Conservation (phyloP, 2,329 filamentous ascomycete genomes). For the Helotiales sp. region DNA sequence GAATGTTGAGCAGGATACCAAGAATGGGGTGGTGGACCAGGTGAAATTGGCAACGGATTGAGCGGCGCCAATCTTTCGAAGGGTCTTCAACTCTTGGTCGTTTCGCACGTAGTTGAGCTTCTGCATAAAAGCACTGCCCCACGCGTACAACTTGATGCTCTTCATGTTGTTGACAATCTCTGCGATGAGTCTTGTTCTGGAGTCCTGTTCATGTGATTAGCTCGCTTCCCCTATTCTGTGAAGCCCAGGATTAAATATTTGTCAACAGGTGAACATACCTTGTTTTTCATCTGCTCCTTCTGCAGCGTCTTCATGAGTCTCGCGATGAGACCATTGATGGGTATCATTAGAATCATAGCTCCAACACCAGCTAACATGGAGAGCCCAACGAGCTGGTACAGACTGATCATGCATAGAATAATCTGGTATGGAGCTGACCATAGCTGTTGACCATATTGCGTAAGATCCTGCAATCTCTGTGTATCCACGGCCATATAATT, state of each 20-base stretch:
- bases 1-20: slow-evolving; percentile 96
- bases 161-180: slow-evolving; percentile 99
- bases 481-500: slow-evolving; percentile 99
- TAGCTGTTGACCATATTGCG: slow-evolving; percentile 91
- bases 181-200: slow-evolving; percentile 88
- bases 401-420: slow-evolving; percentile 87
- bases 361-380: slow-evolving; percentile 95
- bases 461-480: slow-evolving; percentile 89
- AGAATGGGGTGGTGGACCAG: slow-evolving; percentile 95
- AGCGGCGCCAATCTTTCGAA: slow-evolving; percentile 92
- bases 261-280: slow-evolving; percentile 41
- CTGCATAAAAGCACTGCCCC: slow-evolving; percentile 96
- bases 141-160: slow-evolving; percentile 97
- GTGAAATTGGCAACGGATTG: slow-evolving; percentile 96
- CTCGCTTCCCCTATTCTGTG: not conserved
- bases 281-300: slow-evolving; percentile 98
- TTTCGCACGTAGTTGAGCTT: slow-evolving; percentile 96
- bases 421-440: slow-evolving; percentile 99
- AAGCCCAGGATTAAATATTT: not conserved
- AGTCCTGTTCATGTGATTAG: slow-evolving; percentile 49
- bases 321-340: slow-evolving; percentile 89
- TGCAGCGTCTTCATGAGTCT: slow-evolving; percentile 92
- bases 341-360: slow-evolving; percentile 97
- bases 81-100: slow-evolving; percentile 90
- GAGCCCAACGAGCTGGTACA: slow-evolving; percentile 91